Conservation (phyloP, 225 moss, liverwort and hornwort genomes). For the Sphagnum tenellum region DNA sequence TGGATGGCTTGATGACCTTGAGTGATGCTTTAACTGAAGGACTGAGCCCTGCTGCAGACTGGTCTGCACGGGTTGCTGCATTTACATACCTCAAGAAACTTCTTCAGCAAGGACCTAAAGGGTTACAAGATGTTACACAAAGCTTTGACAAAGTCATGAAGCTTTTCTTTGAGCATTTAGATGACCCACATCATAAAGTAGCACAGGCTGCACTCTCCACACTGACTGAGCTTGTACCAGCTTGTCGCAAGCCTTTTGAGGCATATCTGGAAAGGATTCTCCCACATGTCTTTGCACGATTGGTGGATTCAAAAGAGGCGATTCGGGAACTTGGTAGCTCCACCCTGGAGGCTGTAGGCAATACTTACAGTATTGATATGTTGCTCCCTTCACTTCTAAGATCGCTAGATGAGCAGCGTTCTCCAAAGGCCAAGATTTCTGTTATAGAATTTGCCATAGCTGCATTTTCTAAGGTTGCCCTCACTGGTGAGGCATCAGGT, state of each 20-base stretch:
- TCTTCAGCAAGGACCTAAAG: conserved; percentile 56
- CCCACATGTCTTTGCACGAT: conserved; percentile 52
- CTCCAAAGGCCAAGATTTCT: conserved; percentile 32
- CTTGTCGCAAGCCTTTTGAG: conserved; percentile 61
- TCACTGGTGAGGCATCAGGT: conserved; percentile 25
- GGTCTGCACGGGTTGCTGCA: conserved; percentile 66
- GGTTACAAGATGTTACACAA: conserved; percentile 55
- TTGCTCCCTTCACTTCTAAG: conserved; percentile 24
- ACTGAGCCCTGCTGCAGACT: conserved; percentile 47
- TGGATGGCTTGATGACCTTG: conserved; percentile 57
- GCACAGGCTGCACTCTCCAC: conserved; percentile 60
- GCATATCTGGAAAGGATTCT: conserved; percentile 59
- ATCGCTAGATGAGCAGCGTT: conserved; percentile 43
- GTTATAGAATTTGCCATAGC: conserved; percentile 43
- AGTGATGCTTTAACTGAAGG: conserved; percentile 67
- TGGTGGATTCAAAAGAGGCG: conserved; percentile 29
- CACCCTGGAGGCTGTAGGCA: conserved; percentile 20
- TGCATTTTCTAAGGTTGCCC: conserved; percentile 50
- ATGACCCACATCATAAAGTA: conserved; percentile 81
- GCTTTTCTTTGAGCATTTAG: conserved; percentile 60
- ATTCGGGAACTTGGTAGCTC: conserved; percentile 15
- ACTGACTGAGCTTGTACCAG: conserved; percentile 54
- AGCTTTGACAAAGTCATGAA: conserved; percentile 62
- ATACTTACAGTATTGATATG: conserved; percentile 24
- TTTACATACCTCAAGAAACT: conserved; percentile 52